phyloP scores from a whole-genome alignment of 129 eudicot species.

The Saposhnikovia divaricata region DNA sequence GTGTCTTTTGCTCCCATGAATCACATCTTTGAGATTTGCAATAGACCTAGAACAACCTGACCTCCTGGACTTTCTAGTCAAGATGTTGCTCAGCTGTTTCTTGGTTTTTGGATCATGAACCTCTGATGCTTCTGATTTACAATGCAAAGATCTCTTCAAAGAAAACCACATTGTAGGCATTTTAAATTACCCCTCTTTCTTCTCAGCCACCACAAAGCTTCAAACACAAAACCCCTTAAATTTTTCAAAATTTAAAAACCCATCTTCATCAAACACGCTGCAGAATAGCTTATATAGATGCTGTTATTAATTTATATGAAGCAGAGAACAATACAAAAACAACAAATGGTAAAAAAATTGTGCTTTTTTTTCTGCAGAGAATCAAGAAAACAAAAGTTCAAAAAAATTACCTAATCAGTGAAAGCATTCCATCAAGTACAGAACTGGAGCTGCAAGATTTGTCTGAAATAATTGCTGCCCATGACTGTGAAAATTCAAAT shows the following conservation, averaged over 20 bases:
- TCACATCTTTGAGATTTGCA: conserved; percentile 95
- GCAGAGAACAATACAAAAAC: not conserved
- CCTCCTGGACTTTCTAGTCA: conserved; percentile 61
- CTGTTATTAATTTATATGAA: too few species aligned
- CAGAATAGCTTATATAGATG: not conserved
- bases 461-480: not conserved
- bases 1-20: conserved; percentile 98
- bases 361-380: not conserved
- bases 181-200: conserved; percentile 9
- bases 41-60: conserved; percentile 99
- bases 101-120: conserved; percentile 78
- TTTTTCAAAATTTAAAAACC: not conserved
- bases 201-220: not conserved
- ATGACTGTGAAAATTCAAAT: not conserved
- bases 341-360: not conserved
- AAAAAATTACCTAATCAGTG: not conserved
- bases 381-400: not conserved
- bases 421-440: not conserved
- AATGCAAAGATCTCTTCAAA: conserved; percentile 77
- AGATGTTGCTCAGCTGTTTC: conserved; percentile 58
- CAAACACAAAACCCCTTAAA: not conserved
- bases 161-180: conserved; percentile 96
- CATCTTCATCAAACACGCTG: not conserved
- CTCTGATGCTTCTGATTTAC: conserved; percentile 91
- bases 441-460: not conserved